These are phyloP conservation scores for Mimosa bimucronata DNA, from an alignment of 306 rosid genomes.

Conservation along the genomic window DNA sequence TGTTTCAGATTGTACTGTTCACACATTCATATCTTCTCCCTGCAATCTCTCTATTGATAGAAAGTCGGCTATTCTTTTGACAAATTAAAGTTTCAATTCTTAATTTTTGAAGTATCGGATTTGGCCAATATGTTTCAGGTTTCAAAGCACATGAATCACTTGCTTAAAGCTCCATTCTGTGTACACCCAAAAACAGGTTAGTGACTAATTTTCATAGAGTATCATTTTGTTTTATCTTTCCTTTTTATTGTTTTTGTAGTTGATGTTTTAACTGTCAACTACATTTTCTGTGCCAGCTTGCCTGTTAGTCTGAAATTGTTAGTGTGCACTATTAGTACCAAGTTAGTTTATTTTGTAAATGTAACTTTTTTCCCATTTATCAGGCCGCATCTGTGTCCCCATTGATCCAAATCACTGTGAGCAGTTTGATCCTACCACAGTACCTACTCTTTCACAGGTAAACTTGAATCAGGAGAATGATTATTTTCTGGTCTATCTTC, in stretches of 20 bases:
- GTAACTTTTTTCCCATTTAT: slow-evolving; percentile 24
- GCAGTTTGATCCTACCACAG: slow-evolving; percentile 70
- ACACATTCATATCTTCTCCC: background rate
- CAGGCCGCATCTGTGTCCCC: slow-evolving; percentile 70
- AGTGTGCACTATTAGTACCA: background rate
- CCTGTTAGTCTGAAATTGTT: background rate
- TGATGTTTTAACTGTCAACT: background rate
- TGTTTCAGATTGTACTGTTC: background rate
- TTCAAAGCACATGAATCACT: slow-evolving; percentile 76
- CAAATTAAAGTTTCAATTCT: background rate
- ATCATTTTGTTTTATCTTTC: too few relatives aligned
- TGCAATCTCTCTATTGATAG: background rate
- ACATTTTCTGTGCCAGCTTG: background rate
- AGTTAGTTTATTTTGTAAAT: background rate
- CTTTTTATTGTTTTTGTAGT: background rate
- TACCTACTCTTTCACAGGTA: slow-evolving; percentile 69
- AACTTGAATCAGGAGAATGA: background rate
- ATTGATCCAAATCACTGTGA: slow-evolving; percentile 68
- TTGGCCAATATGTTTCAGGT: slow-evolving; percentile 47
- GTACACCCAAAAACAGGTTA: slow-evolving; percentile 79
- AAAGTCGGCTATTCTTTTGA: slow-evolving; percentile 1
- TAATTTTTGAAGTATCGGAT: background rate
- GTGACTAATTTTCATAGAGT: slow-evolving; percentile 1
- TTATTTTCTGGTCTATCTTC: slow-evolving; percentile 15
- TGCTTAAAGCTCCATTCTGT: slow-evolving; percentile 80